Evolutionary conservation across 176 grass and related monocot genomes (phyloP), one percentile per base, ranked within the genome.

Genomic region (Phyllostachys edulis): DNA sequence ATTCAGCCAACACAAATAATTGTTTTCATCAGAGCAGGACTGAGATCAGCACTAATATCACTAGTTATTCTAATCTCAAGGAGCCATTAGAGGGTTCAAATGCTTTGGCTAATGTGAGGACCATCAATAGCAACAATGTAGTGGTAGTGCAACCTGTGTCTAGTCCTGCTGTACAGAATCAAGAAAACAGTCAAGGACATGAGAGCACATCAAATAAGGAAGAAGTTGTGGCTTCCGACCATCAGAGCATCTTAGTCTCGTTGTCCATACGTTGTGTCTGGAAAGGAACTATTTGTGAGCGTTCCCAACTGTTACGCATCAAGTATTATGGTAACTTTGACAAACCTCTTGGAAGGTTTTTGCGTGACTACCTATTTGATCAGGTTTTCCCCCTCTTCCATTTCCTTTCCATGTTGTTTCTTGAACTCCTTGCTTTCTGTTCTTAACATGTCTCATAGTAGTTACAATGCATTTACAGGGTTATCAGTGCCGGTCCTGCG

Each of bases 291-390:
- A 90, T 99, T 70, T 99, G 96, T 81, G 91, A 93, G 45, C 90
- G 89, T 79, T 95, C 91, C 26, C 93, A 99, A 64, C 84, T 99
- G 63, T 91, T 93, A 80, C 93, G 96, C 65, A 99, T 99, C 56
- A 99, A 99, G 81, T 99, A 99, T 81, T 96, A 96, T 81, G 90
- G 93, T 34, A 96, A 96, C 77, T 92, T 90, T 87, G 93, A 99
- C 68, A 99, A 89, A 65, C 93, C 96, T 78, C 86, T 99, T 76
- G 93, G 94, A 87, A 93, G 94, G 69, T 92, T 92, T 90, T 83
- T 99, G 67, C 87, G 90, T 37, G 96, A 99, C 67, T 86, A 87
- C 86, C 80, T 99, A 34, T 99, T 99, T 79, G 88, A 99, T 71
- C 85, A 99, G 93, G 96, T 99, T 73, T 38, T 59, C 63, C 90